phyloP scores from a whole-genome alignment of 192 early-diverging fungal genomes.

The Backusella morwellensis region DNA sequence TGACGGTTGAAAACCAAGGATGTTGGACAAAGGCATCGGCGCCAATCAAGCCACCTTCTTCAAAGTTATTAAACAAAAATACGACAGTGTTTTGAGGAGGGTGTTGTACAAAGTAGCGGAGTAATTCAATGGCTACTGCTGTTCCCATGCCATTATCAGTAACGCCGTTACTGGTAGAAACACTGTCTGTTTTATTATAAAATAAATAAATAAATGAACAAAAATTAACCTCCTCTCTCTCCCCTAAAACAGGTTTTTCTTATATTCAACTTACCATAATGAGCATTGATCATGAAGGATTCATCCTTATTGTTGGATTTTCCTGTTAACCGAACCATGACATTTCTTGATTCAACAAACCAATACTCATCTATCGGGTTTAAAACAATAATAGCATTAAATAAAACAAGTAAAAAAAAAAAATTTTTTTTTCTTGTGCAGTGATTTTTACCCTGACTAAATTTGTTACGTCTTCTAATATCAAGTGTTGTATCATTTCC shows the following conservation, averaged over 20 bases:
- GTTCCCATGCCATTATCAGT: constrained; percentile 72
- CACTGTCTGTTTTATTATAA: constrained; percentile 47
- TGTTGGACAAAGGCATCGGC: constrained; percentile 63
- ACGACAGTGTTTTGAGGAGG: constrained; percentile 63
- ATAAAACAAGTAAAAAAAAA: neutral
- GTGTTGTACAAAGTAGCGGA: constrained; percentile 55
- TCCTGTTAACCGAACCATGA: constrained; percentile 62
- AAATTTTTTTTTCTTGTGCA: neutral
- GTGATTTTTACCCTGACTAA: neutral
- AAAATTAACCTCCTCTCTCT: too few relatives aligned
- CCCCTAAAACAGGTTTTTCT: neutral
- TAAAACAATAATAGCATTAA: neutral
- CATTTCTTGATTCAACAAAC: constrained; percentile 48
- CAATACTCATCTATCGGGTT: constrained; percentile 28
- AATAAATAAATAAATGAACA: neutral
- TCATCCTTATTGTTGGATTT: constrained; percentile 36
- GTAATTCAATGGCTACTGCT: constrained; percentile 57
- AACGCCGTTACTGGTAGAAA: constrained; percentile 66
- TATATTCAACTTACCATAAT: constrained; percentile 47
- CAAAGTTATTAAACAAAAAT: constrained; percentile 73
- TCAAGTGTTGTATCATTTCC: constrained; percentile 17
- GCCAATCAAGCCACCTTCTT: constrained; percentile 65
- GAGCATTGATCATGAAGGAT: constrained; percentile 64
- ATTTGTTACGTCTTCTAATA: constrained; percentile 10
- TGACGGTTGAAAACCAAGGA: constrained; percentile 60